phyloP scores from a whole-genome alignment of 257 asterid genomes.

The Lycium ferocissimum region DNA sequence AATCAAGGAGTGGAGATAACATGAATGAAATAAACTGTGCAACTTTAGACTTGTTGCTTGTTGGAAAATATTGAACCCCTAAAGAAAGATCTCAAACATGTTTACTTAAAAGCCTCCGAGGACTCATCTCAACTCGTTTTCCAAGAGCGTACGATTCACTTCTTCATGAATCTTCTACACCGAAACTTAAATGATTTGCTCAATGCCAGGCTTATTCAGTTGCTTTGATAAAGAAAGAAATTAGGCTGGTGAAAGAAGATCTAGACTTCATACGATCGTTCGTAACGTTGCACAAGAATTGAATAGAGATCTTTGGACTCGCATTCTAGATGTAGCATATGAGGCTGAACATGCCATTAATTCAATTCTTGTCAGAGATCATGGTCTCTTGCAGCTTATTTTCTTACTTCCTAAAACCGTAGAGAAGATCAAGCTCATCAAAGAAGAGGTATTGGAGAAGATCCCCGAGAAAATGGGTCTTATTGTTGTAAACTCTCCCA shows the following conservation, averaged over 20 bases:
- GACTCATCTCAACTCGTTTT: not conserved
- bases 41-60: not conserved
- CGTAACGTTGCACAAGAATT: not conserved
- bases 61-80: not conserved
- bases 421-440: too few species aligned
- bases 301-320: not conserved
- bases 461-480: too few species aligned
- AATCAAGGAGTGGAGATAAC: not conserved
- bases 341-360: not conserved
- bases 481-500: too few species aligned
- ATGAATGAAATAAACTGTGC: not conserved
- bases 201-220: not conserved
- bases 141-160: too few species aligned
- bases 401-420: too few species aligned
- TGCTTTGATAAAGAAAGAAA: not conserved
- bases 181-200: not conserved
- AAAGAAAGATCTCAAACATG: not conserved
- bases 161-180: not conserved
- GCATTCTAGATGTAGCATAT: not conserved
- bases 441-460: too few species aligned
- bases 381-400: not conserved
- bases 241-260: not conserved
- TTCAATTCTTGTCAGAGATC: not conserved
- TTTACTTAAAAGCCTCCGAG: not conserved
- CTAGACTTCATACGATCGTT: not conserved